These are phyloP conservation scores for Ampelocalamus luodianensis DNA, from an alignment of 176 grass and related monocot genomes.

Conservation along the genomic window DNA sequence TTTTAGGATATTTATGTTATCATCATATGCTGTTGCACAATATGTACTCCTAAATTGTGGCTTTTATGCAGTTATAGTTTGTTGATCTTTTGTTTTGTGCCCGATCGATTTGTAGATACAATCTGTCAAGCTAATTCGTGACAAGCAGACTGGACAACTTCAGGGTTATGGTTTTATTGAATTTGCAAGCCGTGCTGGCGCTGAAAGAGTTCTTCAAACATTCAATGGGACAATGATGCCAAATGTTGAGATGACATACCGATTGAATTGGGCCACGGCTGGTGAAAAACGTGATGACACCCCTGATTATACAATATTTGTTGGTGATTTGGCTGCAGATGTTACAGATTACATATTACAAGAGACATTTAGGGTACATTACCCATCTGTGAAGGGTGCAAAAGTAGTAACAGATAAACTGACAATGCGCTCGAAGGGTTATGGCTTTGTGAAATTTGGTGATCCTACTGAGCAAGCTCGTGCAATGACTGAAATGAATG, in stretches of 20 bases:
- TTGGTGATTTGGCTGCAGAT: constrained; percentile 85
- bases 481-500: constrained; percentile 95
- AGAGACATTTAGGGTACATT: constrained; percentile 76
- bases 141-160: constrained; percentile 74
- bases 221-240: constrained; percentile 88
- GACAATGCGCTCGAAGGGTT: constrained; percentile 78
- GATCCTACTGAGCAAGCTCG: constrained; percentile 75
- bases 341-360: constrained; percentile 61
- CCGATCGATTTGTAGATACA: constrained; percentile 51
- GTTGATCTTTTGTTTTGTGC: background rate
- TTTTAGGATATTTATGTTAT: background rate
- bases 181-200: constrained; percentile 55
- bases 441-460: constrained; percentile 87
- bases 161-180: constrained; percentile 91
- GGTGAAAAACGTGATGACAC: constrained; percentile 84
- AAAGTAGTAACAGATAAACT: constrained; percentile 91
- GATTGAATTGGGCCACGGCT: constrained; percentile 82
- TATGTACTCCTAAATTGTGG: background rate
- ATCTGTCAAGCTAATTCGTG: constrained; percentile 79
- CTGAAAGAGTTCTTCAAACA: constrained; percentile 74
- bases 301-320: constrained; percentile 86
- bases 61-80: background rate
- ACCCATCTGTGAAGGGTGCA: constrained; percentile 80
- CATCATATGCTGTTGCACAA: background rate
- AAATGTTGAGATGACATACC: constrained; percentile 67